Percentiles rank a stretch among this genome's conserved stretches.
phyloP scores from a whole-genome alignment of 1,139 yeast genomes.

The Sugiyamaella grinbergsii region DNA sequence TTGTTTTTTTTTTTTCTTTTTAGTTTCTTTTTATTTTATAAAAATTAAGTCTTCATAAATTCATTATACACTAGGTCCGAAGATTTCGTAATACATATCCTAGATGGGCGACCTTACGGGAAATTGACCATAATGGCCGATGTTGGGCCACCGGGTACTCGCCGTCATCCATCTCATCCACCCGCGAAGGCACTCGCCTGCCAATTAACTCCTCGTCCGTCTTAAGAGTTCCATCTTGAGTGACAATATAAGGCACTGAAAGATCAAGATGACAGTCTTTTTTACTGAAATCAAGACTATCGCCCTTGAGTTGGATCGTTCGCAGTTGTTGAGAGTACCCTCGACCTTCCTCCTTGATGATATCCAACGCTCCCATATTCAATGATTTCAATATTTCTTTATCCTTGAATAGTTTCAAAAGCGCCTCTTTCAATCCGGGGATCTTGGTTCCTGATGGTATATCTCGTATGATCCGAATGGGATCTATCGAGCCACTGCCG shows the following conservation, averaged over 20 bases:
- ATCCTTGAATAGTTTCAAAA: constrained; percentile 64
- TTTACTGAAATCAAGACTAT: constrained; percentile 24
- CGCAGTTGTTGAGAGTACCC: constrained; percentile 27
- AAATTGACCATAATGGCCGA: constrained; percentile 34
- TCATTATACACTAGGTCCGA: neutral
- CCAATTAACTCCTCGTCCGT: constrained; percentile 38
- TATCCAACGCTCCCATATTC: constrained; percentile 60
- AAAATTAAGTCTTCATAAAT: neutral
- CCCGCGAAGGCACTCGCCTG: constrained; percentile 26
- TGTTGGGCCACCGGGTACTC: constrained; percentile 30
- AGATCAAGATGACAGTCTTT: constrained; percentile 25
- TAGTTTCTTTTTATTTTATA: too few species aligned
- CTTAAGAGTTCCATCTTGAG: constrained; percentile 19
- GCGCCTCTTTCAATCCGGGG: constrained; percentile 62
- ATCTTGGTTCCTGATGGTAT: constrained; percentile 66
- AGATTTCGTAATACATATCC: constrained; percentile 3
- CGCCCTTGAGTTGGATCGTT: constrained; percentile 28
- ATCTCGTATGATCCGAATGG: constrained; percentile 63
- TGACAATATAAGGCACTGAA: constrained; percentile 23
- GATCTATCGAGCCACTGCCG: constrained; percentile 63
- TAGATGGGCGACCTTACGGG: constrained; percentile 11
- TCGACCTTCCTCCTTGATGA: constrained; percentile 62
- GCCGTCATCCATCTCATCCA: neutral
- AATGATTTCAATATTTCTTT: constrained; percentile 62
- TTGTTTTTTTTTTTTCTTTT: too few species aligned